These are phyloP conservation scores for Fusarium sp. DNA, from an alignment of 2,329 filamentous ascomycete genomes.

Conservation along the genomic window DNA sequence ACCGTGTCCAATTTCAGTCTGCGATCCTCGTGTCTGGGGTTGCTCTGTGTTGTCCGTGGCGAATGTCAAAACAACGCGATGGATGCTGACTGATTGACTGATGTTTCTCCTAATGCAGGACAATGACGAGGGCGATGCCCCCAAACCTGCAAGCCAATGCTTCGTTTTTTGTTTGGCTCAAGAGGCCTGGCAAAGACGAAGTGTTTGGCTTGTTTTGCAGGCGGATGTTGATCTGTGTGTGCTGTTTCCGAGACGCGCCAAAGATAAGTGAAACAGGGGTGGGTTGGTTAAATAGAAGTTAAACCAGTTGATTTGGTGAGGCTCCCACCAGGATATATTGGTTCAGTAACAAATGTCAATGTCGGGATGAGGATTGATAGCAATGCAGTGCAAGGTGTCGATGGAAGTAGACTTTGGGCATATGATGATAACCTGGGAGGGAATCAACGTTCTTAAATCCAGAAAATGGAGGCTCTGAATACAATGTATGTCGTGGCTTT, in stretches of 20 bases:
- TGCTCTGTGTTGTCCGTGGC: slow-evolving; percentile 30
- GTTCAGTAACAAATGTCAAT: background rate
- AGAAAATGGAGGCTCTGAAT: background rate
- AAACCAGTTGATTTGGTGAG: background rate
- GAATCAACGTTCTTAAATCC: background rate
- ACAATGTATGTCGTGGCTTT: slow-evolving; percentile 7
- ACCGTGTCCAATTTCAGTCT: slow-evolving; percentile 16
- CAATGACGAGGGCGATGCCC: slow-evolving; percentile 10
- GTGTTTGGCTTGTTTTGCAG: background rate
- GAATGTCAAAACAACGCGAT: slow-evolving; percentile 15
- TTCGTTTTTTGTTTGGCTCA: background rate
- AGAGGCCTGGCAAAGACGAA: background rate
- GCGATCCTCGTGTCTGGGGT: slow-evolving; percentile 17
- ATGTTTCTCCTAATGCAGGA: slow-evolving; percentile 8
- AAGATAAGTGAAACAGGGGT: slow-evolving; percentile 11
- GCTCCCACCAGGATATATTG: background rate
- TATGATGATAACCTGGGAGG: background rate
- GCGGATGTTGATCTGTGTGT: slow-evolving; percentile 8
- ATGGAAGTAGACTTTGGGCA: background rate
- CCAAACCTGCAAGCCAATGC: background rate
- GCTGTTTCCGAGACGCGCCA: background rate
- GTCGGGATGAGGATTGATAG: background rate
- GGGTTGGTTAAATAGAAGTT: background rate
- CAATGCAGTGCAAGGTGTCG: background rate
- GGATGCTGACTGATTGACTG: slow-evolving; percentile 6